Base-by-base conservation (phyloP, 2,329 filamentous ascomycete genomes). In the Fusarium musae region DNA sequence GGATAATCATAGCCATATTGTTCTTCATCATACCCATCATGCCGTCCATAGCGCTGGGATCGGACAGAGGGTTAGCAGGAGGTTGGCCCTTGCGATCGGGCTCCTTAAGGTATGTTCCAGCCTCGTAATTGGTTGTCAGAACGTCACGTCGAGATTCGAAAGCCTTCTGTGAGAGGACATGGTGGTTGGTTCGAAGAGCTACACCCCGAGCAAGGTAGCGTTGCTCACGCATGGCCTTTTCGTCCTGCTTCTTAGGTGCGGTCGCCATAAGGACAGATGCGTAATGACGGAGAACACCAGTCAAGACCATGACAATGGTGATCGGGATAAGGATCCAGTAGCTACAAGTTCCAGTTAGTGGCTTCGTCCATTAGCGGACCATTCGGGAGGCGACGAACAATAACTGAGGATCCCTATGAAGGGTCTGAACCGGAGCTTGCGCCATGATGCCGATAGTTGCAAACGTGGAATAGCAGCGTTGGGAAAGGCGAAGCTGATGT, bases 21-120 rank as follows among this genome's bases (percentile, higher is more conserved):
- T 95, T 95, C 89, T 99, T 99, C 94, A 99, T 97, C 94, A 97
- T 97, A 76, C 96, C 96, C 96, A 99, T 99, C 96, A 99, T 99
- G 76, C 95, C 96, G 81, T 99, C 97, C 96, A 99, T 99, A 66
- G 94, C 94, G 53, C 93, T 93, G 28, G 97, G 97, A 82, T 99
- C 96, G 16, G 93, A 93, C 90, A 99, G 95, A 8, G 96, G 96
- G 84, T 98, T 99, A 42, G 94, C 91, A 26, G 95, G 92, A 6
- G 95, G 93, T 84, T 98, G 93, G 59, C 95, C 95, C 80, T 93
- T 92, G 79, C 87, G 90, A 61, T 96, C 93, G 4, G 95, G 95
- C 72, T 97, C 93, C 81, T 97, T 98, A 53, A 99, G 87, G 80
- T 95, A 99, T 39, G 90, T 90, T 53, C 97, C 96, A 30, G 90